Conservation (phyloP, 1,139 yeast species). For the Lodderomyces jiufengensis region DNA sequence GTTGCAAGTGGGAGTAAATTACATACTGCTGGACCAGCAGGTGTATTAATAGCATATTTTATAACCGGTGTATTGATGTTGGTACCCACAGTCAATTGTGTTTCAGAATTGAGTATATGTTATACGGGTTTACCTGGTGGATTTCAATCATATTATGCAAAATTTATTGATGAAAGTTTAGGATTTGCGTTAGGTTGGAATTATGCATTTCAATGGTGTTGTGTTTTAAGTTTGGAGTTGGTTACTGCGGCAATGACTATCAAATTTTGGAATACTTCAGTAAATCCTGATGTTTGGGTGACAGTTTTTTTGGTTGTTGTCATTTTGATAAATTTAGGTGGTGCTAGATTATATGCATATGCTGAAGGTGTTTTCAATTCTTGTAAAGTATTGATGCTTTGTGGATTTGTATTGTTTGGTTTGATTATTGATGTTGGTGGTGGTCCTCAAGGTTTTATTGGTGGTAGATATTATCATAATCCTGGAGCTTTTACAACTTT, state of each 20-base stretch:
- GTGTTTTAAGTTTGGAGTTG: constrained; percentile 36
- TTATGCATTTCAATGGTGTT: constrained; percentile 39
- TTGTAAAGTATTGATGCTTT: constrained; percentile 29
- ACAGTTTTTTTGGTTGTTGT: constrained; percentile 28
- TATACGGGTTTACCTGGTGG: constrained; percentile 38
- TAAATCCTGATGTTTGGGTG: constrained; percentile 31
- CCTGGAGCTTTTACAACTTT: constrained; percentile 27
- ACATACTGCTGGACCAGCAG: constrained; percentile 35
- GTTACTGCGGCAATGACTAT: constrained; percentile 40
- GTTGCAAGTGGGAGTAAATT: constrained; percentile 35
- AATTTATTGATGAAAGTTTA: constrained; percentile 36
- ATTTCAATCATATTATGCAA: constrained; percentile 36
- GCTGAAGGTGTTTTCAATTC: constrained; percentile 30
- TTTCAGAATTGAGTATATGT: constrained; percentile 36
- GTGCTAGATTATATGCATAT: constrained; percentile 34
- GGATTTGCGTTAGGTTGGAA: constrained; percentile 43
- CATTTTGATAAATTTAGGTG: constrained; percentile 28
- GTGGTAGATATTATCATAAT: constrained; percentile 31
- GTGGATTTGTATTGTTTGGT: constrained; percentile 30
- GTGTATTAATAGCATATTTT: constrained; percentile 33
- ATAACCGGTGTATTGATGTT: constrained; percentile 30
- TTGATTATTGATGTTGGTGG: constrained; percentile 31
- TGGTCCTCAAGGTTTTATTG: constrained; percentile 29
- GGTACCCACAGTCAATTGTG: constrained; percentile 29
- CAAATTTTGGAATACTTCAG: constrained; percentile 25